A percentile compares a stretch with the other conserved stretches of the same genome.
These are phyloP conservation scores for Ascochyta clinopodiicola DNA, from an alignment of 2,329 filamentous ascomycete genomes.

Conservation along the genomic window DNA sequence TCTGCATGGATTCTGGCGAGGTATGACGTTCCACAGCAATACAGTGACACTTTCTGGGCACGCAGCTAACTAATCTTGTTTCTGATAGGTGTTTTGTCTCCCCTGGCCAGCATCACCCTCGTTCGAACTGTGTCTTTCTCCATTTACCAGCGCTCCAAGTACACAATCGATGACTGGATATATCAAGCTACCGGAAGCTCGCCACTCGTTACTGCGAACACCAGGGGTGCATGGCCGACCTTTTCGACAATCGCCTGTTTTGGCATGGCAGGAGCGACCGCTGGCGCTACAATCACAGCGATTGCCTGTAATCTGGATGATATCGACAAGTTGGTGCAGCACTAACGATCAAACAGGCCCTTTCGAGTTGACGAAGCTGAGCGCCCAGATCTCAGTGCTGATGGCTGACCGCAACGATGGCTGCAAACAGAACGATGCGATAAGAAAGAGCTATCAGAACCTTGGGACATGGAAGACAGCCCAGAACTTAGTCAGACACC, in stretches of 20 bases:
- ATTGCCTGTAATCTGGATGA: slow-evolving; percentile 67
- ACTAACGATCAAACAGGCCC: slow-evolving; percentile 60
- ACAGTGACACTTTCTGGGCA: slow-evolving; percentile 1
- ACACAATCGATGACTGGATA: slow-evolving; percentile 74
- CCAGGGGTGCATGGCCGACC: slow-evolving; percentile 72
- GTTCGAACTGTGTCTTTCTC: slow-evolving; percentile 81
- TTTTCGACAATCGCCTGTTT: slow-evolving; percentile 77
- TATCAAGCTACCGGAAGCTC: slow-evolving; percentile 69
- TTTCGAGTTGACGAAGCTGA: slow-evolving; percentile 89
- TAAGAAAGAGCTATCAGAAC: slow-evolving; percentile 70
- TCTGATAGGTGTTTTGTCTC: slow-evolving; percentile 71
- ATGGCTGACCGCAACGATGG: slow-evolving; percentile 68
- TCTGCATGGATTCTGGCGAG: slow-evolving; percentile 59
- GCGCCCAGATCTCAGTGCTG: slow-evolving; percentile 82
- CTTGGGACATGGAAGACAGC: slow-evolving; percentile 80
- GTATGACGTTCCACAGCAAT: slow-evolving; percentile 49
- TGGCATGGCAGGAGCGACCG: slow-evolving; percentile 77
- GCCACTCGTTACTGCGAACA: slow-evolving; percentile 75
- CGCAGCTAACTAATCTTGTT: slow-evolving; percentile 11
- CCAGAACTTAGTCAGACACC: slow-evolving; percentile 76
- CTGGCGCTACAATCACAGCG: slow-evolving; percentile 79
- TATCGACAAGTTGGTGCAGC: neutral
- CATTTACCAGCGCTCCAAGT: slow-evolving; percentile 79
- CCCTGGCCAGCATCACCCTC: slow-evolving; percentile 78
- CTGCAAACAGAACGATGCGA: slow-evolving; percentile 43